Evolutionary conservation across 371 early-diverging fungal genomes (phyloP), one percentile per base, ranked within the genome.

Genomic region (Rhizopus microsporus): DNA sequence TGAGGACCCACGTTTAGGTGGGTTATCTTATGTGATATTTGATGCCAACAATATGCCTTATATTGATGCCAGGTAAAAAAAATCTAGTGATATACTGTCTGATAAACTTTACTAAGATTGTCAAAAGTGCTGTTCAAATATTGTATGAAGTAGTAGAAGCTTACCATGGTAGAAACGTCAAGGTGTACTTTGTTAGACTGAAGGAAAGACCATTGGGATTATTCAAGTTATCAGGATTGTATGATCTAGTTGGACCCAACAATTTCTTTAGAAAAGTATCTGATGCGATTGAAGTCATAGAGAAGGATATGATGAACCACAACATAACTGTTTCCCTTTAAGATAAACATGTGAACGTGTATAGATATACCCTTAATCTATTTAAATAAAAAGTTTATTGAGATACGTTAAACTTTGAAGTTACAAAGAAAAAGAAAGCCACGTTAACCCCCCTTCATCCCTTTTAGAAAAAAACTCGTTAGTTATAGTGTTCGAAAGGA

Each of bases 81-180:
- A 45, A 33, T n/a, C 7, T 0, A 23, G 5, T 5, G 37, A 47
- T 17, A 57, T n/a, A 45, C 57, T 42, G 10, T 31, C 1, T 40
- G 51, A 17, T 42, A 33, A 6, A 42, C 13, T 7, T 38, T 15
- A 45, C 38, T 15, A 15, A 31, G 42, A 33, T 34, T 54, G 23
- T 42, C 13, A 10, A 10, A 63, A 92, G 92, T 65, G 95, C 96
- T 9, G 87, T 91, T 3, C 90, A 92, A 68, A 93, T 90, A 33
- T 80, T 96, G n/a, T 65, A 87, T 12, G 93, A 93, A 64, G 92
- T 95, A 55, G 91, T 95, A 13, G 85, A 89, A 56, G 82, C 90
- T 5, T 96, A 94, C 65, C 82, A 83, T 59, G 75, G 78, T 4
- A 85, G 94, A 23, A 60, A 80, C 9, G 89, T 95, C 33, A 74